These are phyloP conservation scores for Talaromyces adpressus DNA, from an alignment of 495 filamentous ascomycete species.

Conservation along the genomic window DNA sequence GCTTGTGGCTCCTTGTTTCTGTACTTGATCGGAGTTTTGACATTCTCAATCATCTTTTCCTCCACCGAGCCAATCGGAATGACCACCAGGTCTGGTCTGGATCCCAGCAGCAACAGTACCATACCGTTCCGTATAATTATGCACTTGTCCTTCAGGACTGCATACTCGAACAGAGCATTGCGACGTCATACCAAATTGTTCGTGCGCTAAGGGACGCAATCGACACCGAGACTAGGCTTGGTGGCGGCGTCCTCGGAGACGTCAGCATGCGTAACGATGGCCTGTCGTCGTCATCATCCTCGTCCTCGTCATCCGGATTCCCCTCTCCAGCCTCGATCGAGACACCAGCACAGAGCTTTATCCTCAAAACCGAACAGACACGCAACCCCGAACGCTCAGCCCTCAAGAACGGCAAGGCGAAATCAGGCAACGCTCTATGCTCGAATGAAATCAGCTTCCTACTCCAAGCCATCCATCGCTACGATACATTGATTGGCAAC, in stretches of 20 bases:
- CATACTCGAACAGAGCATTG: not conserved
- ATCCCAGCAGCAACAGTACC: not conserved
- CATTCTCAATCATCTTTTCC: conserved; percentile 29
- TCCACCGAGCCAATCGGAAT: conserved; percentile 18
- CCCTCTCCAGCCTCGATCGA: not conserved
- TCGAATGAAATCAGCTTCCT: not conserved
- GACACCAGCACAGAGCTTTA: not conserved
- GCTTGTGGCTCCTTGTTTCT: conserved; percentile 25
- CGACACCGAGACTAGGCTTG: not conserved
- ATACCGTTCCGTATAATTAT: not conserved
- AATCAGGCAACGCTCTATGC: not conserved
- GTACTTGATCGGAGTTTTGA: conserved; percentile 29
- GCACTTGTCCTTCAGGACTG: not conserved
- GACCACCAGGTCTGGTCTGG: not conserved
- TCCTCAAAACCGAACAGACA: not conserved
- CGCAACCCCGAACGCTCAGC: not conserved
- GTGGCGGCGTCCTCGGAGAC: not conserved
- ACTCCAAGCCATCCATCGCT: not conserved
- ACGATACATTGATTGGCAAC: not conserved
- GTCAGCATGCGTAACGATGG: not conserved
- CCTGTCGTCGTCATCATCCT: not conserved
- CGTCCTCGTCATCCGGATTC: not conserved
- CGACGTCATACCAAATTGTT: not conserved
- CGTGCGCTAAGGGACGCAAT: not conserved
- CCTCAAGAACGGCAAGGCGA: not conserved